phyloP scores from a whole-genome alignment of 352 stramenopile genomes.

The Phytopythium cucurbitacearum region DNA sequence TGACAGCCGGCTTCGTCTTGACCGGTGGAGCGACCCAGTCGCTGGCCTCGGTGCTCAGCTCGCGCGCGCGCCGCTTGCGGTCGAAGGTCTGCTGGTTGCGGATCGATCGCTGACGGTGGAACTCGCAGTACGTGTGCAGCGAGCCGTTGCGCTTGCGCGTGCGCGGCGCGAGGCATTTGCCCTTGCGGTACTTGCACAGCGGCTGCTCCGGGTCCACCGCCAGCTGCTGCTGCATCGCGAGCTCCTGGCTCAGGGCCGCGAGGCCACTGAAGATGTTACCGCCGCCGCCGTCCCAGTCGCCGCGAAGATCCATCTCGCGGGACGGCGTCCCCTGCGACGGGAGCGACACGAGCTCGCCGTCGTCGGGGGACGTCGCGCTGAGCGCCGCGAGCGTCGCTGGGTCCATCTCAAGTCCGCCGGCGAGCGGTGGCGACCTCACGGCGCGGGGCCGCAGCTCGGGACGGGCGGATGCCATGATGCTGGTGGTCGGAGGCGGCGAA shows the following conservation, averaged over 20 bases:
- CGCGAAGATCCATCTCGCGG: no score
- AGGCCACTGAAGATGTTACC: not conserved
- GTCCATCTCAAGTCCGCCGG: no score
- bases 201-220: not conserved
- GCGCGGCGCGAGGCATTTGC: constrained; percentile 45
- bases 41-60: not conserved
- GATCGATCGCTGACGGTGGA: constrained; percentile 52
- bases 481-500: no score
- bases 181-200: constrained; percentile 31
- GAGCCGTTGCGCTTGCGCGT: constrained; percentile 62
- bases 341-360: no score
- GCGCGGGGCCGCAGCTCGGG: no score
- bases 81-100: constrained; percentile 58
- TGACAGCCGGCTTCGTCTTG: no score
- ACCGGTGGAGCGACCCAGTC: not conserved
- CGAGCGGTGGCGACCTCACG: no score
- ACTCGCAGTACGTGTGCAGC: constrained; percentile 60
- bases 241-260: not conserved
- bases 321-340: no score
- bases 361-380: no score
- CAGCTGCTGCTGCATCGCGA: constrained; percentile 1
- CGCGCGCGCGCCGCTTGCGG: constrained; percentile 29
- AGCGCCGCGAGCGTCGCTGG: no score
- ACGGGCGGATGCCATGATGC: no score
- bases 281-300: no score